Evolutionary conservation across 2,329 filamentous ascomycete species (phyloP).

Genomic region (Juglanconis sp.): DNA sequence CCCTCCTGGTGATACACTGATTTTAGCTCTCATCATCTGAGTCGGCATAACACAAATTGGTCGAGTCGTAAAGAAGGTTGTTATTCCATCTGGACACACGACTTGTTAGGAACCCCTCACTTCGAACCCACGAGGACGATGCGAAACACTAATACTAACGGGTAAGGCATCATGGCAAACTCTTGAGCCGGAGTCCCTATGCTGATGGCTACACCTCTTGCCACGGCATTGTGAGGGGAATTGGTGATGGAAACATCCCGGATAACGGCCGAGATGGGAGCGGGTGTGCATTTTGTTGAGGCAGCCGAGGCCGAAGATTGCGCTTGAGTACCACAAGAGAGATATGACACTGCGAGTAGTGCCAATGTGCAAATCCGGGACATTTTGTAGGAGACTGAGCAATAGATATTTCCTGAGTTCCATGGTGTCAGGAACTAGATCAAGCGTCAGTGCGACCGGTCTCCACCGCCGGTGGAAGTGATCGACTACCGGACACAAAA

Average conservation of each 20-base stretch:
- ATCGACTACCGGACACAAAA: too few relatives aligned
- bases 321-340: too few relatives aligned
- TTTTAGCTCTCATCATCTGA: not conserved
- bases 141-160: too few relatives aligned
- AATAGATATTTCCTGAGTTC: too few relatives aligned
- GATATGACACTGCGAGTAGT: too few relatives aligned
- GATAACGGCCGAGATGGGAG: not conserved
- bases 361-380: too few relatives aligned
- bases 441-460: too few relatives aligned
- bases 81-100: not conserved
- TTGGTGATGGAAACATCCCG: conserved; percentile 1
- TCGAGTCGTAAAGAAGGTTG: not conserved
- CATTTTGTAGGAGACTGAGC: too few relatives aligned
- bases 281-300: not conserved
- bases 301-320: not conserved
- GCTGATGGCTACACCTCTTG: conserved; percentile 1
- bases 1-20: not conserved
- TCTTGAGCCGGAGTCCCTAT: conserved; percentile 1
- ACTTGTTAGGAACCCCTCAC: not conserved
- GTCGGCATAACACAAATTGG: not conserved
- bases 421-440: too few relatives aligned
- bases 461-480: too few relatives aligned
- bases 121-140: not conserved
- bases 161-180: conserved; percentile 2
- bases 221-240: not conserved